phyloP scores from a whole-genome alignment of 1,284 basidiomycete genomes.

The Sporisorium exsertum region DNA sequence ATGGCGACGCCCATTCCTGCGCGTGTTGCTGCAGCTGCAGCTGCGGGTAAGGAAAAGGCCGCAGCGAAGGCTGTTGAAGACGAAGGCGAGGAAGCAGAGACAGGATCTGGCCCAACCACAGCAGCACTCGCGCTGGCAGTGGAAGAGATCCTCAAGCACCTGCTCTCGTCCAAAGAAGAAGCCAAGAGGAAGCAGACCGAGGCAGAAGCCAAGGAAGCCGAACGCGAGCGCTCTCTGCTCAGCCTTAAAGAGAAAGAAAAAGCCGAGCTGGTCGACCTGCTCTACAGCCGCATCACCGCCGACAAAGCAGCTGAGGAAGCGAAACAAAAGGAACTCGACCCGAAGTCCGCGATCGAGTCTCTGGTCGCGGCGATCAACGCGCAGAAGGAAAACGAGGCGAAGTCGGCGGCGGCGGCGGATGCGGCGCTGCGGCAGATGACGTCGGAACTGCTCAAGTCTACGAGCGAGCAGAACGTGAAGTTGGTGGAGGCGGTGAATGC shows the following conservation, averaged over 20 bases:
- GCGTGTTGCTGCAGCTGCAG: slow-evolving; percentile 9
- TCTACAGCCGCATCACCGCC: slow-evolving; percentile 33
- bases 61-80: background rate
- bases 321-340: slow-evolving; percentile 47
- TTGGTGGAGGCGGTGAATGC: slow-evolving; percentile 57
- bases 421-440: slow-evolving; percentile 51
- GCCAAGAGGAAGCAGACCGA: slow-evolving; percentile 41
- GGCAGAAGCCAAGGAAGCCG: slow-evolving; percentile 27
- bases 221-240: slow-evolving; percentile 24
- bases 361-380: slow-evolving; percentile 58
- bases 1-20: slow-evolving; percentile 37
- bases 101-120: slow-evolving; percentile 19
- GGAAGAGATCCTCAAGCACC: slow-evolving; percentile 65
- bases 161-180: slow-evolving; percentile 57
- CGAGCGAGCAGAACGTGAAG: slow-evolving; percentile 53
- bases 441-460: slow-evolving; percentile 43
- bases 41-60: slow-evolving; percentile 15
- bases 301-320: slow-evolving; percentile 44
- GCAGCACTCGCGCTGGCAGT: slow-evolving; percentile 58
- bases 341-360: slow-evolving; percentile 60
- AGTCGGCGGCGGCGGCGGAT: slow-evolving; percentile 43
- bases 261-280: slow-evolving; percentile 48
- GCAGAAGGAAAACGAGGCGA: slow-evolving; percentile 48
- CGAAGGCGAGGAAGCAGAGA: slow-evolving; percentile 4
- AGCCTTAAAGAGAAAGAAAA: slow-evolving; percentile 47